Evolutionary conservation across 805 yeast species (phyloP).

Genomic region (Suhomyces prunicola): DNA sequence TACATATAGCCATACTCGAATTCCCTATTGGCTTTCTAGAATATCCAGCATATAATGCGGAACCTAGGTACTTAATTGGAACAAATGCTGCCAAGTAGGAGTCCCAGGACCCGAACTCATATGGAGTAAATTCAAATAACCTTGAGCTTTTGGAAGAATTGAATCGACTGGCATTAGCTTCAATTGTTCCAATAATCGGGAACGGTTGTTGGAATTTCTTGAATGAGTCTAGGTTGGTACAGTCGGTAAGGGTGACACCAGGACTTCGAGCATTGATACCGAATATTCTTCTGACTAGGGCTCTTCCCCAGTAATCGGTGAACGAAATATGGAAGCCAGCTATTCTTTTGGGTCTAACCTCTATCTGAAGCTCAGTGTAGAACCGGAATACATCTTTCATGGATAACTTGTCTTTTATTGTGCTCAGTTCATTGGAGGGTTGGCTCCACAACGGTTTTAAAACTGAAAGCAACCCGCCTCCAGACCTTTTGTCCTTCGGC

Average conservation of each 20-base stretch:
- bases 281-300: slow-evolving; percentile 48
- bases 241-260: slow-evolving; percentile 37
- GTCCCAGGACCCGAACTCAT: slow-evolving; percentile 71
- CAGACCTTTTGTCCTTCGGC: background rate
- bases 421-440: background rate
- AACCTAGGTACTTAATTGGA: slow-evolving; percentile 52
- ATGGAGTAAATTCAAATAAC: slow-evolving; percentile 59
- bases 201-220: slow-evolving; percentile 42
- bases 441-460: background rate
- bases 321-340: slow-evolving; percentile 56
- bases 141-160: slow-evolving; percentile 36
- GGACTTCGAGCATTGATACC: slow-evolving; percentile 32
- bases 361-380: slow-evolving; percentile 52
- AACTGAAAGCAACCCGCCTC: background rate
- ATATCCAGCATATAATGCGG: slow-evolving; percentile 43
- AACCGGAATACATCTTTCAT: slow-evolving; percentile 35
- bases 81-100: slow-evolving; percentile 43
- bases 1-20: slow-evolving; percentile 36
- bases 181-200: slow-evolving; percentile 45
- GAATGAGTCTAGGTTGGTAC: slow-evolving; percentile 33
- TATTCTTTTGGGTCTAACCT: slow-evolving; percentile 49
- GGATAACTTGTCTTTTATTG: background rate
- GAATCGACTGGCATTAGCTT: slow-evolving; percentile 34
- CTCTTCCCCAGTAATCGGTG: slow-evolving; percentile 70
- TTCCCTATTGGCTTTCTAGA: slow-evolving; percentile 25